These are phyloP conservation scores for Xanthoconium separans DNA, from an alignment of 1,284 basidiomycete species.

Conservation along the genomic window DNA sequence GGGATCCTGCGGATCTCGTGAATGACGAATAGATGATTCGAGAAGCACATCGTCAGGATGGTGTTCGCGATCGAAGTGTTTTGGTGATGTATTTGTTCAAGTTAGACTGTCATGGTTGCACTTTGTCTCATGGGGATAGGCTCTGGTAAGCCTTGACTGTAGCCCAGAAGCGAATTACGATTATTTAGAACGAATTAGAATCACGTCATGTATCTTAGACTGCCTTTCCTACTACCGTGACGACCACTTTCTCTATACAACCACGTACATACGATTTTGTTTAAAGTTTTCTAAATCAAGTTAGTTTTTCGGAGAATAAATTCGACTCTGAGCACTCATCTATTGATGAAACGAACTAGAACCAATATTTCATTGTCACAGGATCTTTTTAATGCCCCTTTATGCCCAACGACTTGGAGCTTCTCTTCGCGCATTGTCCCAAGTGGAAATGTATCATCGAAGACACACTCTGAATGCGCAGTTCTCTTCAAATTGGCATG, in stretches of 20 bases:
- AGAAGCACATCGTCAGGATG: conserved; percentile 21
- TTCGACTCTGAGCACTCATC: no score
- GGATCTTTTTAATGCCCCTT: not conserved
- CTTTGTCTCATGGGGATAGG: conserved; percentile 12
- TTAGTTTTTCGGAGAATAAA: not conserved
- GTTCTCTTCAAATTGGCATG: no score
- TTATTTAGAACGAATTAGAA: conserved; percentile 16
- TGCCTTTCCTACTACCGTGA: conserved; percentile 3
- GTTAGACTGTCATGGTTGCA: conserved; percentile 4
- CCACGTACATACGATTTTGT: not conserved
- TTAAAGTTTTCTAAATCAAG: not conserved
- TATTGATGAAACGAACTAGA: not conserved
- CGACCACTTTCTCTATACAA: conserved; percentile 8
- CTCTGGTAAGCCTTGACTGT: conserved; percentile 23
- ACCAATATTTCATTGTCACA: not conserved
- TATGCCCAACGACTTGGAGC: not conserved
- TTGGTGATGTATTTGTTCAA: conserved; percentile 20
- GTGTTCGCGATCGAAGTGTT: conserved; percentile 10
- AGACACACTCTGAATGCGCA: no score
- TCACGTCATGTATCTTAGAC: conserved; percentile 25
- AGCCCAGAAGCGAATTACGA: conserved; percentile 11
- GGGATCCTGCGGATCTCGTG: conserved; percentile 8
- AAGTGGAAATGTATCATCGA: not conserved
- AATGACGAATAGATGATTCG: conserved; percentile 7
- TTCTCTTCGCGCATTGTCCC: not conserved